These are phyloP conservation scores for Colletotrichum destructivum DNA, from an alignment of 2,329 filamentous ascomycete genomes.

Conservation along the genomic window DNA sequence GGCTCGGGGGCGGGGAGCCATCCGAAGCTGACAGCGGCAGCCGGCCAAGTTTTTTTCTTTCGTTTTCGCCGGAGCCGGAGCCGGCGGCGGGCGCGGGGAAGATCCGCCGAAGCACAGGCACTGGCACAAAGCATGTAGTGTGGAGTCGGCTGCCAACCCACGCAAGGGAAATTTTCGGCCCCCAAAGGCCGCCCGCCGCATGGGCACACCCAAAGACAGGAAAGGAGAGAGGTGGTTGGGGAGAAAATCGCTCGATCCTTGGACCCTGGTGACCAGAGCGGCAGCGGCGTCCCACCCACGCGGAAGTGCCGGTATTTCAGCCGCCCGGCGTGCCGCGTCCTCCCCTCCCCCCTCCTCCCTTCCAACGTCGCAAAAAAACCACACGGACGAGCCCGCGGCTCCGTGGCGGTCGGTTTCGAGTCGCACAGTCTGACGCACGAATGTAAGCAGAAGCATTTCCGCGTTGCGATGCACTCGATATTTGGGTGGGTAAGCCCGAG, in stretches of 20 bases:
- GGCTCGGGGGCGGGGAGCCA: background rate
- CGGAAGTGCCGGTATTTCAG: background rate
- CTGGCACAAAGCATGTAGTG: background rate
- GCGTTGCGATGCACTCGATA: no score
- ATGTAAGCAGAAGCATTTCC: background rate
- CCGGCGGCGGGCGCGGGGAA: background rate
- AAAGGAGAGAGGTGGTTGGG: background rate
- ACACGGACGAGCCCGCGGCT: slow-evolving; percentile 7
- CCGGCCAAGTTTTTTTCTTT: background rate
- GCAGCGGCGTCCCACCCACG: background rate
- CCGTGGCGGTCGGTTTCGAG: background rate
- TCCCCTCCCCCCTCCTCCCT: background rate
- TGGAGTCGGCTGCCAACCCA: background rate
- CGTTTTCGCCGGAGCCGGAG: background rate
- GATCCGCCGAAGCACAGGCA: background rate
- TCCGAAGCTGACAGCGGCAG: background rate
- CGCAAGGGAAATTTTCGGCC: background rate
- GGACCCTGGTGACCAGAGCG: background rate
- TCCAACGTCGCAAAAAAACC: background rate
- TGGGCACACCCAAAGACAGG: background rate
- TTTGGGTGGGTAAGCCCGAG: no score
- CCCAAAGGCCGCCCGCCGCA: slow-evolving; percentile 6
- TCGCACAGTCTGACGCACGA: slow-evolving; percentile 1
- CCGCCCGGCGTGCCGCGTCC: background rate
- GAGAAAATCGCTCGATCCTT: slow-evolving; percentile 3